phyloP scores from a whole-genome alignment of 2,329 filamentous ascomycete species.

The Orbilia ellipsospora region DNA sequence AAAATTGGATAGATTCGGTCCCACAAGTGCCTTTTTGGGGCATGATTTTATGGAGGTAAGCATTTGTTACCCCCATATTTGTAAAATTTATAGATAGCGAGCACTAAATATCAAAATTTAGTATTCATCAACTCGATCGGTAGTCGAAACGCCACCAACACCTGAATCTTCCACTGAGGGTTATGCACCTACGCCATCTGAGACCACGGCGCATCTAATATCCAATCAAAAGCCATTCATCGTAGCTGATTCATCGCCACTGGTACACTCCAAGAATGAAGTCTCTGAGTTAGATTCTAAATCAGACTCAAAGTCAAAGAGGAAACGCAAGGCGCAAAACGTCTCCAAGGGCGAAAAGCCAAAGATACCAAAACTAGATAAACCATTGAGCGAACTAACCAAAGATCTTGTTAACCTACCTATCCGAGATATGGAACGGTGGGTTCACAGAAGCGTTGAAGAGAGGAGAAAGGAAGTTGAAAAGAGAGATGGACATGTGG shows the following conservation, averaged over 20 bases:
- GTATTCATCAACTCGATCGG: slow-evolving; percentile 31
- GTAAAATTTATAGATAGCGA: not conserved
- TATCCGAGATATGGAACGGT: slow-evolving; percentile 80
- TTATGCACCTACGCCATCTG: not conserved
- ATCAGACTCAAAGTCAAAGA: slow-evolving; percentile 18
- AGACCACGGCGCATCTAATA: not conserved
- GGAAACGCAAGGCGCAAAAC: slow-evolving; percentile 49
- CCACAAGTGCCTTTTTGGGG: slow-evolving; percentile 36
- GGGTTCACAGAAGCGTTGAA: slow-evolving; percentile 77
- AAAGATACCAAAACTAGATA: slow-evolving; percentile 69
- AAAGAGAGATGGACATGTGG: slow-evolving; percentile 80
- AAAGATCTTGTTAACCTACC: slow-evolving; percentile 71
- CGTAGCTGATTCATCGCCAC: not conserved
- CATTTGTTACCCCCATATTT: not conserved
- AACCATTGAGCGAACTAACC: slow-evolving; percentile 77
- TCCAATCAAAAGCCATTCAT: not conserved
- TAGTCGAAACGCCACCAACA: slow-evolving; percentile 29
- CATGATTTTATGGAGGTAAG: slow-evolving; percentile 24
- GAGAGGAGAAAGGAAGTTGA: slow-evolving; percentile 75
- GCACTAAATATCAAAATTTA: slow-evolving; percentile 1
- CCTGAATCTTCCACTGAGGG: slow-evolving; percentile 39
- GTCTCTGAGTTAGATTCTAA: not conserved
- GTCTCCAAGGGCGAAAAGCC: slow-evolving; percentile 61
- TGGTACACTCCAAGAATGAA: slow-evolving; percentile 4
- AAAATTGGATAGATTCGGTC: slow-evolving; percentile 19